Percentiles rank a stretch among this genome's conserved stretches.
Evolutionary conservation across 2,329 filamentous ascomycete genomes (phyloP).

Genomic region (Talaromyces sp.): DNA sequence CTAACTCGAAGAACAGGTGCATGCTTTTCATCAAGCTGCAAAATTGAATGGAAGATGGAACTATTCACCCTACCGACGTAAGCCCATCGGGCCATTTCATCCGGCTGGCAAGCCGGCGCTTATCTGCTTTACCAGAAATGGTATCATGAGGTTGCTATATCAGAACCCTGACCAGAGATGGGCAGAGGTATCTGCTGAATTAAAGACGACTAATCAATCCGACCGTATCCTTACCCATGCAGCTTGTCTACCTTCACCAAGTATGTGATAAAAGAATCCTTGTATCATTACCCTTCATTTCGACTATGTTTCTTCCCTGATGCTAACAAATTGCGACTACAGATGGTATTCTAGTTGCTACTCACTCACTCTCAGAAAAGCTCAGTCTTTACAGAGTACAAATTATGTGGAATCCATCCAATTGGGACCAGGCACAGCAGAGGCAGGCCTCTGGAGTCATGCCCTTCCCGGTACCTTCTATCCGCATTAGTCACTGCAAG

Average conservation of each 20-base stretch:
- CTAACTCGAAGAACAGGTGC: constrained; percentile 29
- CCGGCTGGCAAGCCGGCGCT: constrained; percentile 65
- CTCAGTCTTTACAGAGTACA: constrained; percentile 70
- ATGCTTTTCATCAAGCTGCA: constrained; percentile 57
- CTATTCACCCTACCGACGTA: constrained; percentile 65
- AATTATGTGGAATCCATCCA: constrained; percentile 68
- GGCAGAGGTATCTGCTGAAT: constrained; percentile 67
- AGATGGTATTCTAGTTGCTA: constrained; percentile 37
- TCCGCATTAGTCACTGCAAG: constrained; percentile 38
- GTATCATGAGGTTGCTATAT: constrained; percentile 71
- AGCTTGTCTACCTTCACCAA: constrained; percentile 69
- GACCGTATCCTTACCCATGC: constrained; percentile 79
- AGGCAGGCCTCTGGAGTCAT: constrained; percentile 26
- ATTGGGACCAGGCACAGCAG: constrained; percentile 41
- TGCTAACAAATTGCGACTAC: not conserved
- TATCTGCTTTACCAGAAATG: constrained; percentile 71
- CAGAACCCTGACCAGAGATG: constrained; percentile 70
- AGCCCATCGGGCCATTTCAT: constrained; percentile 69
- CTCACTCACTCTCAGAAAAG: constrained; percentile 59
- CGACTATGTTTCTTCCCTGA: not conserved
- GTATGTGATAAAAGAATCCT: constrained; percentile 41
- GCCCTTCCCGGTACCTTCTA: constrained; percentile 34
- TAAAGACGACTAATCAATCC: constrained; percentile 69
- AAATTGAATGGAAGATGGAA: constrained; percentile 63
- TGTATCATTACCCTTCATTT: not conserved